Evolutionary conservation across 768 basidiomycete genomes (phyloP).

Genomic region (Brasilioporus rufonigricans): DNA sequence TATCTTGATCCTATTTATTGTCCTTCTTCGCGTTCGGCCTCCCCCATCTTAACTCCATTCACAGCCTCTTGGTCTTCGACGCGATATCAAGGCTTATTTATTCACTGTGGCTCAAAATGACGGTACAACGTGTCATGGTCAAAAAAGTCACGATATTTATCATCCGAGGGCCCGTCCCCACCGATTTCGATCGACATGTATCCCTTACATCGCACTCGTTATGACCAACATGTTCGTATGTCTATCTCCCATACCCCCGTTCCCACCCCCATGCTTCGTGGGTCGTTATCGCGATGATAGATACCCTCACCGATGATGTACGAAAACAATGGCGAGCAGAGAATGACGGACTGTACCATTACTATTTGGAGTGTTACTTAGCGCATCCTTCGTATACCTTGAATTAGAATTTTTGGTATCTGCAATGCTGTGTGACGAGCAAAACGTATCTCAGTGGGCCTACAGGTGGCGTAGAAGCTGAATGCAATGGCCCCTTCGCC

Average conservation of each 20-base stretch:
- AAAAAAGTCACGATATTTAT: conserved; percentile 28
- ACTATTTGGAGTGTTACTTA: conserved; percentile 31
- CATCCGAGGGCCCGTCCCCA: conserved; percentile 7
- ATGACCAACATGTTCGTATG: conserved; percentile 26
- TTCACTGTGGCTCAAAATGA: conserved; percentile 29
- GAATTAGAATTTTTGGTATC: conserved; percentile 34
- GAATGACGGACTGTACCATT: conserved; percentile 34
- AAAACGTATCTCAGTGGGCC: not conserved
- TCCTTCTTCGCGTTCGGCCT: conserved; percentile 20
- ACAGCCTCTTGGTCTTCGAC: conserved; percentile 17
- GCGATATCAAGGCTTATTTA: conserved; percentile 31
- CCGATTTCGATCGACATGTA: conserved; percentile 25
- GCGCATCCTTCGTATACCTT: conserved; percentile 33
- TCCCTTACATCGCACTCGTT: conserved; percentile 25
- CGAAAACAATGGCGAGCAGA: conserved; percentile 26
- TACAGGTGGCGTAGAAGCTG: conserved; percentile 12
- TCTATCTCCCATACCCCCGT: conserved; percentile 16
- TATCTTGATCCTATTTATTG: conserved; percentile 32
- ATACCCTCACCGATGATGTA: conserved; percentile 31
- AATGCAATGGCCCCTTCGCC: conserved; percentile 14
- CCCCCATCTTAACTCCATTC: conserved; percentile 2
- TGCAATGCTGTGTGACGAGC: not conserved
- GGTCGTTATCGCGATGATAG: conserved; percentile 34
- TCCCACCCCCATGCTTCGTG: conserved; percentile 9
- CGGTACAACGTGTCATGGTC: conserved; percentile 19